phyloP scores from a whole-genome alignment of 371 early-diverging fungal species.

The Fennellomyces sp. region DNA sequence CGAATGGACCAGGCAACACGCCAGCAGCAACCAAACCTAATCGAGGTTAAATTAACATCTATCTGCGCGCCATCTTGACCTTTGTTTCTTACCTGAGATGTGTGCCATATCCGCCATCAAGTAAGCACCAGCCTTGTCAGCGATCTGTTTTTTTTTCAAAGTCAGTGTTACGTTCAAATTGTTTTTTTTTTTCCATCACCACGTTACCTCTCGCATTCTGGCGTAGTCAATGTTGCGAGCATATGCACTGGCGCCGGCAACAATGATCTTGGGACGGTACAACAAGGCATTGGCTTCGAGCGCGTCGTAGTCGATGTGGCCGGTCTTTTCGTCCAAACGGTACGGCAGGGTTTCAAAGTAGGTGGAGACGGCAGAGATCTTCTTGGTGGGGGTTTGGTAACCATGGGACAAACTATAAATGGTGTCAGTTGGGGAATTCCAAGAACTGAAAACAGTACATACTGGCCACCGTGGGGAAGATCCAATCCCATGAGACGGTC shows the following conservation, averaged over 20 bases:
- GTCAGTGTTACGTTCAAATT: too few relatives aligned
- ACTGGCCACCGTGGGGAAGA: conserved; percentile 99
- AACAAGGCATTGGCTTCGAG: conserved; percentile 84
- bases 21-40: conserved; percentile 87
- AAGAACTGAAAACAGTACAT: conserved; percentile 32
- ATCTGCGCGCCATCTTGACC: conserved; percentile 11
- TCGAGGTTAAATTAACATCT: background rate
- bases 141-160: too few relatives aligned
- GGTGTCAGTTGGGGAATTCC: background rate
- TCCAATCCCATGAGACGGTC: conserved; percentile 99
- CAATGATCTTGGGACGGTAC: conserved; percentile 96
- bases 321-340: conserved; percentile 88
- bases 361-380: conserved; percentile 96
- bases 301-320: conserved; percentile 94
- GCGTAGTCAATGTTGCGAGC: conserved; percentile 96
- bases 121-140: conserved; percentile 86
- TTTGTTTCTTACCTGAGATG: conserved; percentile 79
- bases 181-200: too few relatives aligned
- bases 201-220: conserved; percentile 88
- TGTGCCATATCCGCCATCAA: conserved; percentile 99
- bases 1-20: conserved; percentile 91
- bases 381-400: conserved; percentile 97
- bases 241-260: conserved; percentile 99
- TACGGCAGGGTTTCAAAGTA: conserved; percentile 99
- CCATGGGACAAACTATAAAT: conserved; percentile 93